Conservation (phyloP, 2,329 filamentous ascomycete genomes). For the Mycosphaerelloides madeirae region DNA sequence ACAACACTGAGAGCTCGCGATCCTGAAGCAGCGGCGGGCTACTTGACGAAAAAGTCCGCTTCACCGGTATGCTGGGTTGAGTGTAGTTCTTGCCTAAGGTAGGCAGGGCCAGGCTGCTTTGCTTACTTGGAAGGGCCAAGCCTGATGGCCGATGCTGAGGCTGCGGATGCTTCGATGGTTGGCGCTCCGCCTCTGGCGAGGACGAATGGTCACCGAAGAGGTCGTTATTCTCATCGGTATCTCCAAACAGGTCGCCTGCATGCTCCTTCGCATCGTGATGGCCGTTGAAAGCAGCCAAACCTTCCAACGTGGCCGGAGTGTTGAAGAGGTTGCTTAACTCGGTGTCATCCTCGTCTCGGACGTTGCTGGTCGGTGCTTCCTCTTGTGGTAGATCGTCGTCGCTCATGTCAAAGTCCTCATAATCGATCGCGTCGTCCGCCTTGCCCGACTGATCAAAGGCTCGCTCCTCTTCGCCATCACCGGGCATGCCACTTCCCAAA, state of each 20-base stretch:
- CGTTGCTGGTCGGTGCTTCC: conserved; percentile 45
- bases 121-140: conserved; percentile 30
- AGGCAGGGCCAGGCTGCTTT: conserved; percentile 26
- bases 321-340: conserved; percentile 10
- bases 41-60: conserved; percentile 17
- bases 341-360: conserved; percentile 17
- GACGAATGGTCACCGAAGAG: conserved; percentile 35
- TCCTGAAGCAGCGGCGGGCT: conserved; percentile 24
- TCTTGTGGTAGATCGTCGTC: conserved; percentile 89
- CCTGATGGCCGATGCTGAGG: conserved; percentile 21
- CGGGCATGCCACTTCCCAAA: conserved; percentile 23
- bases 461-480: conserved; percentile 23
- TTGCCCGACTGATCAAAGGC: conserved; percentile 61
- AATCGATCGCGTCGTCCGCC: conserved; percentile 88
- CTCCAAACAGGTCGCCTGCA: conserved; percentile 63
- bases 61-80: conserved; percentile 1
- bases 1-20: conserved; percentile 19
- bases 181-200: conserved; percentile 28
- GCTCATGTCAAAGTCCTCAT: conserved; percentile 66
- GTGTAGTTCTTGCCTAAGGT: conserved; percentile 6
- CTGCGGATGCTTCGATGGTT: conserved; percentile 15
- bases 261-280: conserved; percentile 18
- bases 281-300: conserved; percentile 19
- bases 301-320: conserved; percentile 11
- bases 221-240: conserved; percentile 43